Percentiles rank a stretch among this genome's conserved stretches.
Conservation (phyloP, 345 rosid genomes). For the Aquilaria sinensis region DNA sequence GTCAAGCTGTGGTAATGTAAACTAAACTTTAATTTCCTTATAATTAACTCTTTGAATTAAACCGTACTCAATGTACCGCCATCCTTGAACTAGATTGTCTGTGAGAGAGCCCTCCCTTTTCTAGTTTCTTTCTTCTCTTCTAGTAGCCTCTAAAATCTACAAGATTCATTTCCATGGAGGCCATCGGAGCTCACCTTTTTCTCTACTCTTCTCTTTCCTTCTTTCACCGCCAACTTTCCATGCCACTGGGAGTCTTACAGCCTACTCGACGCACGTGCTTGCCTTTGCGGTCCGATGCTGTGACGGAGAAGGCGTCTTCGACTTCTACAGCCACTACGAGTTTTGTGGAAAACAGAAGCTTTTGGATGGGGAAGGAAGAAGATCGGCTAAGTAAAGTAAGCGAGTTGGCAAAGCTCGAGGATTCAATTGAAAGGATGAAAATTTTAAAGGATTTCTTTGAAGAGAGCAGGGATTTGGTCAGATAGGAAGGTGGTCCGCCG, state of each 20-base stretch:
- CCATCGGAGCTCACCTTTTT: too few species aligned
- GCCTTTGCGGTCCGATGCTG: neutral
- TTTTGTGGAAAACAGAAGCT: neutral
- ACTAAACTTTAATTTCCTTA: too few species aligned
- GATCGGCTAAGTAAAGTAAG: neutral
- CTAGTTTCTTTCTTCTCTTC: too few species aligned
- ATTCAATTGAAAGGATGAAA: slow-evolving; percentile 18
- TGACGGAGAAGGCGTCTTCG: slow-evolving; percentile 1
- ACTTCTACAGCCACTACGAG: slow-evolving; percentile 1
- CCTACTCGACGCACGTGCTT: neutral
- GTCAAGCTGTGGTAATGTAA: too few species aligned
- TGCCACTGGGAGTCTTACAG: neutral
- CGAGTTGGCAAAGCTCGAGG: neutral
- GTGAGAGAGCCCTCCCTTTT: too few species aligned
- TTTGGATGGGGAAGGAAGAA: slow-evolving; percentile 9
- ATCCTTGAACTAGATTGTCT: neutral
- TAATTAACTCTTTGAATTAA: too few species aligned
- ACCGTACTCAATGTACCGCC: neutral
- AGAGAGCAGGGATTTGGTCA: slow-evolving; percentile 19
- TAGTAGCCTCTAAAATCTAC: too few species aligned
- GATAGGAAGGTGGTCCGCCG: slow-evolving; percentile 49
- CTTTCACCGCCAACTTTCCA: neutral
- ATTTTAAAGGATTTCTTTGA: slow-evolving; percentile 27
- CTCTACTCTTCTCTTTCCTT: neutral
- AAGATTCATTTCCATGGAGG: too few species aligned